Conservation (phyloP, 225 moss, liverwort and hornwort genomes). For the Takakia lepidozioides region DNA sequence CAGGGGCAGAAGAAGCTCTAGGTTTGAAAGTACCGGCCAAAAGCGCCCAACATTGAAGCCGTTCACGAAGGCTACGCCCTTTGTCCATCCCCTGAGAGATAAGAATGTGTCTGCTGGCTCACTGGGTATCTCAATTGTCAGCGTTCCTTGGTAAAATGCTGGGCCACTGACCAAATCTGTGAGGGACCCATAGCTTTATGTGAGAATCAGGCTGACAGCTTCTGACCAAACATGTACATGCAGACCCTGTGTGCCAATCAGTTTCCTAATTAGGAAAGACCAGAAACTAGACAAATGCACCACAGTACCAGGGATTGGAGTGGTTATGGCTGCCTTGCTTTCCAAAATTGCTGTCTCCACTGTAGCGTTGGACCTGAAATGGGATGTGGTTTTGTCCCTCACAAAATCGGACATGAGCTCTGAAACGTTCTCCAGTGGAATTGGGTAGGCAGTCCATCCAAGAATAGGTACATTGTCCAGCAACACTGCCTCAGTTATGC, state of each 20-base stretch:
- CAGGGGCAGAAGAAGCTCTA: too few relatives aligned
- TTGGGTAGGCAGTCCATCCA: slow-evolving; percentile 58
- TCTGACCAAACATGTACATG: too few relatives aligned
- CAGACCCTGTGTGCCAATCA: too few relatives aligned
- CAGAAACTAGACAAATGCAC: too few relatives aligned
- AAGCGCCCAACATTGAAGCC: slow-evolving; percentile 78
- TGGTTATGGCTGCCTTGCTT: slow-evolving; percentile 11
- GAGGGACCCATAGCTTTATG: too few relatives aligned
- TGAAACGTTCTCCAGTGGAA: slow-evolving; percentile 35
- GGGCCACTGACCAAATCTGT: slow-evolving; percentile 47
- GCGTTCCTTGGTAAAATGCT: slow-evolving; percentile 47
- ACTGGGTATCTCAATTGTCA: slow-evolving; percentile 27
- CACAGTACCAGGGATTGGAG: slow-evolving; percentile 7
- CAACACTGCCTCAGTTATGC: slow-evolving; percentile 51
- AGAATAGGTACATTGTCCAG: slow-evolving; percentile 53
- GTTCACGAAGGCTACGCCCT: slow-evolving; percentile 70
- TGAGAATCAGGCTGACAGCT: too few relatives aligned
- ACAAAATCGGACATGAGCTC: slow-evolving; percentile 9
- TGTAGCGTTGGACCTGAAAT: background rate
- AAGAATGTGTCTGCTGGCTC: slow-evolving; percentile 55
- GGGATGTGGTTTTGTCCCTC: slow-evolving; percentile 7
- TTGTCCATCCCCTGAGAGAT: slow-evolving; percentile 67
- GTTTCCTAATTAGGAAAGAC: too few relatives aligned
- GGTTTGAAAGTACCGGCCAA: slow-evolving; percentile 94
- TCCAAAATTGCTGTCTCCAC: slow-evolving; percentile 17